A percentile compares a stretch with the other conserved stretches of the same genome.
Evolutionary conservation across 2,329 filamentous ascomycete species (phyloP).

Genomic region (Mariannaea elegans): DNA sequence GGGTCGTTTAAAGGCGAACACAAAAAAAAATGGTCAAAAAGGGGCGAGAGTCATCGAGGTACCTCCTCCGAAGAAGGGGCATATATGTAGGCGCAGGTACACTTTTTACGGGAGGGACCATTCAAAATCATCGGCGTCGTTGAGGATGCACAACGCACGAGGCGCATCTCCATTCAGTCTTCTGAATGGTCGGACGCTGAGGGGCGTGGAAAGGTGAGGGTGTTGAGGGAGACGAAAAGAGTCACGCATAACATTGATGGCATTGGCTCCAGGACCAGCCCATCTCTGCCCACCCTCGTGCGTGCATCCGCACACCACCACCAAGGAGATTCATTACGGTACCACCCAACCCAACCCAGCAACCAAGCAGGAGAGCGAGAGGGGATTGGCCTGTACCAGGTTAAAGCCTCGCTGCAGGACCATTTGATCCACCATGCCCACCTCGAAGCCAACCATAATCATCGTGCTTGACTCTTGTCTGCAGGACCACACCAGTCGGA

Average conservation of each 20-base stretch:
- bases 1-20: conserved; percentile 1
- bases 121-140: conserved; percentile 6
- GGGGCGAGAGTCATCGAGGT: conserved; percentile 12
- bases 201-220: conserved; percentile 9
- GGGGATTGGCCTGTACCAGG: too few relatives aligned
- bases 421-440: too few relatives aligned
- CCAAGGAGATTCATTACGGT: background rate
- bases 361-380: background rate
- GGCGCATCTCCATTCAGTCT: conserved; percentile 9
- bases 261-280: conserved; percentile 16
- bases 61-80: conserved; percentile 18
- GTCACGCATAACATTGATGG: conserved; percentile 19
- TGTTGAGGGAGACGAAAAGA: conserved; percentile 9
- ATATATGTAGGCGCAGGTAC: conserved; percentile 24
- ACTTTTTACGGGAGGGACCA: conserved; percentile 8
- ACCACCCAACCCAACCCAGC: conserved; percentile 10
- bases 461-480: conserved; percentile 4
- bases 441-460: conserved; percentile 1
- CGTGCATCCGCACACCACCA: conserved; percentile 7
- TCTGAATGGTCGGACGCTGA: conserved; percentile 10
- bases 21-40: conserved; percentile 1
- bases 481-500: conserved; percentile 11
- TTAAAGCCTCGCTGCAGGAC: too few relatives aligned
- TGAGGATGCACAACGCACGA: conserved; percentile 18
- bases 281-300: conserved; percentile 19